These are phyloP conservation scores for Camellia granthamiana DNA, from an alignment of 148 eudicot species.

Conservation along the genomic window DNA sequence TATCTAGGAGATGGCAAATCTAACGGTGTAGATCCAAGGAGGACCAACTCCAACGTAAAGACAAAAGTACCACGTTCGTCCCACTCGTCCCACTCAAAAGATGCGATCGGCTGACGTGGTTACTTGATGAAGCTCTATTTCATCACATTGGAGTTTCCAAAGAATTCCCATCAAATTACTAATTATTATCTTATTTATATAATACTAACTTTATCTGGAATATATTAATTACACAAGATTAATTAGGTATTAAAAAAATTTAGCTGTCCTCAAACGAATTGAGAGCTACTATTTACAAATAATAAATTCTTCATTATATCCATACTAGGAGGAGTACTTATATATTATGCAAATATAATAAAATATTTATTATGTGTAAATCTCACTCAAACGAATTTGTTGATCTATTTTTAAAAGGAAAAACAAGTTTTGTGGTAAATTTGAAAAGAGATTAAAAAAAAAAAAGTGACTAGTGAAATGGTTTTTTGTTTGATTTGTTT, in stretches of 20 bases:
- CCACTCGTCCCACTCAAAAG: slow-evolving; percentile 9
- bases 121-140: background rate
- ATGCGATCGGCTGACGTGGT: background rate
- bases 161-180: background rate
- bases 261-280: slow-evolving; percentile 3
- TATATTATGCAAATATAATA: background rate
- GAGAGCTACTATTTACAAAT: background rate
- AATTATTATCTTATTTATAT: background rate
- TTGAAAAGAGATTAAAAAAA: too few species aligned
- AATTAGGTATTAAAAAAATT: background rate
- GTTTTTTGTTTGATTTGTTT: too few species aligned
- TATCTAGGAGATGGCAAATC: too few species aligned
- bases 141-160: slow-evolving; percentile 8
- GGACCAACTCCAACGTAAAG: background rate
- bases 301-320: background rate
- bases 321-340: background rate
- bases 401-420: too few species aligned
- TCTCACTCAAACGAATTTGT: too few species aligned
- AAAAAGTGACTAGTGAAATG: too few species aligned
- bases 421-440: too few species aligned
- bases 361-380: background rate
- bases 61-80: background rate
- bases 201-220: background rate
- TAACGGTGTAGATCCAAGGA: background rate
- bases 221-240: background rate